Conservation (phyloP, 768 basidiomycete genomes). For the Collybia sordida region DNA sequence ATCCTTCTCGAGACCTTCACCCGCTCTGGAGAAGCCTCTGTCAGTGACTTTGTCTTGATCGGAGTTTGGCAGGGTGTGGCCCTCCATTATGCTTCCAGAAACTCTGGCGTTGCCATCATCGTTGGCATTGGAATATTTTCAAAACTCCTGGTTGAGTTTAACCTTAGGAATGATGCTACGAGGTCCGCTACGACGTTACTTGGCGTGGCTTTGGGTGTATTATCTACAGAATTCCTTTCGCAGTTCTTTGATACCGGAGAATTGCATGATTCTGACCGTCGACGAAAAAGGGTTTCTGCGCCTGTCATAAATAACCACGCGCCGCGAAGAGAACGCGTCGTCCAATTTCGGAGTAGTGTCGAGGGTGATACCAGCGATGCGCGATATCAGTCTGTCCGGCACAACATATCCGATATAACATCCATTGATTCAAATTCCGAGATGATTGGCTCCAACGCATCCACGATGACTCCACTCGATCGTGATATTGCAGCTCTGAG, state of each 20-base stretch:
- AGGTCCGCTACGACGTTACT: constrained; percentile 61
- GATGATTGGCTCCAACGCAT: constrained; percentile 54
- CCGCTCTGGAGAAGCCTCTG: constrained; percentile 42
- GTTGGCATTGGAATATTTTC: constrained; percentile 57
- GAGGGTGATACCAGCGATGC: constrained; percentile 35
- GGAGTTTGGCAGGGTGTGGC: constrained; percentile 79
- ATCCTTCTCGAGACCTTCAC: constrained; percentile 62
- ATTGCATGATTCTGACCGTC: constrained; percentile 28
- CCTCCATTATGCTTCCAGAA: constrained; percentile 64
- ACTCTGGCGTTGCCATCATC: constrained; percentile 50
- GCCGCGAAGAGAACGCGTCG: constrained; percentile 36
- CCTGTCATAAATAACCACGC: constrained; percentile 13
- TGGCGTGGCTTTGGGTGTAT: constrained; percentile 66
- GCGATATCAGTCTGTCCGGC: constrained; percentile 21
- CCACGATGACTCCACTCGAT: constrained; percentile 59
- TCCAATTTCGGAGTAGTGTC: constrained; percentile 46
- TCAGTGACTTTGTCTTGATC: constrained; percentile 62
- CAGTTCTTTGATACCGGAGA: constrained; percentile 57
- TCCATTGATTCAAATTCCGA: constrained; percentile 74
- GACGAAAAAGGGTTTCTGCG: constrained; percentile 27
- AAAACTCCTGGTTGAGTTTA: constrained; percentile 67
- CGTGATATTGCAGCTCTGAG: constrained; percentile 75
- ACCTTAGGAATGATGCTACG: constrained; percentile 48
- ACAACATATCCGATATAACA: constrained; percentile 53
- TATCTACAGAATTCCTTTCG: constrained; percentile 70